Conservation (phyloP, 805 yeast genomes). For the Cyberlindnera japonica region DNA sequence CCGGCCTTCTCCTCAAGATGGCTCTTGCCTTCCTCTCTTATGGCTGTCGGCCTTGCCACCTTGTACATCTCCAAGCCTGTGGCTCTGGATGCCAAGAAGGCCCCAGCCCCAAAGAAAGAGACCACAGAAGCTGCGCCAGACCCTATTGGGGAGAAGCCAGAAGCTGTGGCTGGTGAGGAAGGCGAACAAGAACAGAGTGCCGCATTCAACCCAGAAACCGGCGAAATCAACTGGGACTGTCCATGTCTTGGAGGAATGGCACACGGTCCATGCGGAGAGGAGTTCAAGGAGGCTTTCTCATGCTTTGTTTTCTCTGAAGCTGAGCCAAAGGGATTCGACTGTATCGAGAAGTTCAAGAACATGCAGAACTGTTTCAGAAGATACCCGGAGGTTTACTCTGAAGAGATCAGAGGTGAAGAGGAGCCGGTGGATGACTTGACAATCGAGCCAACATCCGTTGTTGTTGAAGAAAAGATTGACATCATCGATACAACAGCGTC, state of each 20-base stretch:
- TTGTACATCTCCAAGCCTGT: slow-evolving; percentile 19
- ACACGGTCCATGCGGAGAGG: slow-evolving; percentile 96
- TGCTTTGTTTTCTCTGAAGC: slow-evolving; percentile 92
- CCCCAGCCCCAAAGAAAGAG: slow-evolving; percentile 3
- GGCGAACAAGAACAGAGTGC: slow-evolving; percentile 42
- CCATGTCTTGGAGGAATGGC: slow-evolving; percentile 99
- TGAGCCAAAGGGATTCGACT: slow-evolving; percentile 96
- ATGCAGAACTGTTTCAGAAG: slow-evolving; percentile 95
- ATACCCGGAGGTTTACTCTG: slow-evolving; percentile 91
- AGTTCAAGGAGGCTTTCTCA: slow-evolving; percentile 89
- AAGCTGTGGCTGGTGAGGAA: slow-evolving; percentile 17
- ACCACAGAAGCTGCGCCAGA: background rate
- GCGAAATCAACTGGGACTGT: slow-evolving; percentile 99
- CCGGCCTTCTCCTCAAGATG: slow-evolving; percentile 11
- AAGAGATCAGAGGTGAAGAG: slow-evolving; percentile 81
- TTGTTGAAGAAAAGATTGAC: background rate
- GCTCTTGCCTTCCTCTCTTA: slow-evolving; percentile 18
- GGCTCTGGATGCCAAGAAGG: slow-evolving; percentile 17
- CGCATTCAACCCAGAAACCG: slow-evolving; percentile 94
- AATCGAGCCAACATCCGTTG: slow-evolving; percentile 13
- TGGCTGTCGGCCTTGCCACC: slow-evolving; percentile 18
- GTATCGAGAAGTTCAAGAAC: slow-evolving; percentile 81
- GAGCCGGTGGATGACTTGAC: slow-evolving; percentile 32
- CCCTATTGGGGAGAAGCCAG: background rate
- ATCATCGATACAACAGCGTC: background rate